Evolutionary conservation across 495 filamentous ascomycete species (phyloP).

Genomic region (Hypoxylon crocopeplum): DNA sequence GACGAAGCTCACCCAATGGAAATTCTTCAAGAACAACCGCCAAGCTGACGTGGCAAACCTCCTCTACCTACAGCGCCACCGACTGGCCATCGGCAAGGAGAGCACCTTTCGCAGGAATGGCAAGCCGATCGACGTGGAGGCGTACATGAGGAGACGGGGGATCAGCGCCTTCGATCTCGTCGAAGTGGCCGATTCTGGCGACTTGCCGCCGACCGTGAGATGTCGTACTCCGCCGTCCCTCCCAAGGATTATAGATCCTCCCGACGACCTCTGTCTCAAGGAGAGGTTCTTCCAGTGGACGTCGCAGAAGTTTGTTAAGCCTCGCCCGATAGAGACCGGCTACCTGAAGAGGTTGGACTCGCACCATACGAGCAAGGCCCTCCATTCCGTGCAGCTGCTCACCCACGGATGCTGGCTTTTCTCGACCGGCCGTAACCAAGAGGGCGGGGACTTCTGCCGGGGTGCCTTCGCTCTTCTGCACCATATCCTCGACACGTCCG

Average conservation of each 20-base stretch:
- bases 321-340: conserved; percentile 31
- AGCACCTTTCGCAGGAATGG: conserved; percentile 46
- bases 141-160: conserved; percentile 46
- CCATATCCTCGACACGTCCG: conserved; percentile 37
- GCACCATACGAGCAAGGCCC: conserved; percentile 37
- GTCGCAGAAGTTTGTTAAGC: conserved; percentile 35
- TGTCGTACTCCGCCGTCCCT: conserved; percentile 46
- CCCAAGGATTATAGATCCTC: conserved; percentile 28
- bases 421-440: conserved; percentile 35
- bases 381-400: conserved; percentile 35
- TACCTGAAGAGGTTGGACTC: conserved; percentile 35
- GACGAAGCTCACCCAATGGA: conserved; percentile 49
- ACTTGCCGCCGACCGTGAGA: conserved; percentile 43
- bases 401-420: conserved; percentile 43
- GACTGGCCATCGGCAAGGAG: conserved; percentile 46
- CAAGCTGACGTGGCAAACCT: conserved; percentile 45
- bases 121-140: conserved; percentile 43
- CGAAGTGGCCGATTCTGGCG: conserved; percentile 41
- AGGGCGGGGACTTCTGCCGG: conserved; percentile 35
- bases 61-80: conserved; percentile 44
- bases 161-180: conserved; percentile 45
- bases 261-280: conserved; percentile 36
- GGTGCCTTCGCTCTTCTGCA: conserved; percentile 34
- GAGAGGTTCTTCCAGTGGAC: conserved; percentile 41
- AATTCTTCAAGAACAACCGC: conserved; percentile 49